These are phyloP conservation scores for Saccharomycopsis sp. DNA, from an alignment of 805 yeast species.

Conservation along the genomic window DNA sequence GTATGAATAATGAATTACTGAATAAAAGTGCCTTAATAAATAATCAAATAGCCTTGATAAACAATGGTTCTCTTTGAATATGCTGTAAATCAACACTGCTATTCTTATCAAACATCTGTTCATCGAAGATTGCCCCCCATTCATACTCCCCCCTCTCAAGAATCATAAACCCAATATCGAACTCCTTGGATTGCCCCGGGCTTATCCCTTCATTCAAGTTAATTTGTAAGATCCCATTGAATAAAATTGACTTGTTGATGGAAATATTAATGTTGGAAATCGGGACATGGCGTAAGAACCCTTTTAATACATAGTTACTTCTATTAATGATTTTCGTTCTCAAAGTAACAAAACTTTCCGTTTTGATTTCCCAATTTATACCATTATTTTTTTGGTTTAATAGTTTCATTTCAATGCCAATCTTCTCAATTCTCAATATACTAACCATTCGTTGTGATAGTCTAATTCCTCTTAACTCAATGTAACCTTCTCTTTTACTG, in stretches of 20 bases:
- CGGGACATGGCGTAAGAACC: slow-evolving; percentile 53
- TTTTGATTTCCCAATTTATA: slow-evolving; percentile 24
- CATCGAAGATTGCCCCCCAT: slow-evolving; percentile 60
- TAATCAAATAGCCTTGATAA: slow-evolving; percentile 20
- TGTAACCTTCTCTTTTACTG: slow-evolving; percentile 38
- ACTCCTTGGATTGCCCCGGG: slow-evolving; percentile 32
- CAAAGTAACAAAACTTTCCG: slow-evolving; percentile 44
- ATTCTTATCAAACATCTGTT: slow-evolving; percentile 22
- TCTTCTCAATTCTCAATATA: slow-evolving; percentile 38
- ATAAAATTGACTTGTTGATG: slow-evolving; percentile 49
- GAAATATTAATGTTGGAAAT: slow-evolving; percentile 24
- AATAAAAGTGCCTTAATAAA: too few relatives aligned
- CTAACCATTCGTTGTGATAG: slow-evolving; percentile 51
- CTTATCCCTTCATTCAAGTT: slow-evolving; percentile 30
- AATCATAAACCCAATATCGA: slow-evolving; percentile 49
- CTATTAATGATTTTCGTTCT: slow-evolving; percentile 40
- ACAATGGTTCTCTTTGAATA: slow-evolving; percentile 30
- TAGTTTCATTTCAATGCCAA: slow-evolving; percentile 32
- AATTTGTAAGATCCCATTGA: slow-evolving; percentile 63
- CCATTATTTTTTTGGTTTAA: slow-evolving; percentile 22
- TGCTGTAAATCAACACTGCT: slow-evolving; percentile 26
- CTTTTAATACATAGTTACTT: slow-evolving; percentile 31
- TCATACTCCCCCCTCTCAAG: slow-evolving; percentile 74
- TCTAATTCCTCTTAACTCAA: slow-evolving; percentile 59
- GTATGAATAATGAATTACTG: too few relatives aligned